Evolutionary conservation across 1,139 yeast genomes (phyloP).

Genomic region (Geotrichum fermentans): DNA sequence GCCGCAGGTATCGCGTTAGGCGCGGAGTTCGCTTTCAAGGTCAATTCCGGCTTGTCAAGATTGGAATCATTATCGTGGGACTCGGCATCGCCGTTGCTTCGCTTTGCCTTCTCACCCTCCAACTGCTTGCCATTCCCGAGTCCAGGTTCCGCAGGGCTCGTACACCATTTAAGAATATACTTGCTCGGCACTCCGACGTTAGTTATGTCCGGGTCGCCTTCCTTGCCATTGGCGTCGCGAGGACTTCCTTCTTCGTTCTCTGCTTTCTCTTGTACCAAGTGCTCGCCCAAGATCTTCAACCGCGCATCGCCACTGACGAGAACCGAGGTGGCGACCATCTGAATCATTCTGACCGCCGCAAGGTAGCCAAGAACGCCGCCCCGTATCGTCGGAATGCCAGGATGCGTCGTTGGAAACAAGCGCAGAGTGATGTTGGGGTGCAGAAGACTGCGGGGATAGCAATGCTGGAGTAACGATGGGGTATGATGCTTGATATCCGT

Average conservation of each 20-base stretch:
- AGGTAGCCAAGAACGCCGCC: constrained; percentile 18
- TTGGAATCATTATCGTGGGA: neutral
- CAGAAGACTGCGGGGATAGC: constrained; percentile 8
- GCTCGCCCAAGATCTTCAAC: constrained; percentile 14
- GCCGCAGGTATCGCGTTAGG: neutral
- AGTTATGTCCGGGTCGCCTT: neutral
- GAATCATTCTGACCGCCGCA: constrained; percentile 16
- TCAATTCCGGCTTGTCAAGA: neutral
- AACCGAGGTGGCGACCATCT: constrained; percentile 17
- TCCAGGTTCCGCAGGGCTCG: constrained; percentile 1
- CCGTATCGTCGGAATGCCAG: constrained; percentile 15
- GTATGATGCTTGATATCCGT: constrained; percentile 10
- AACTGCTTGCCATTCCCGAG: neutral
- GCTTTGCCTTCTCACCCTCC: too few species aligned
- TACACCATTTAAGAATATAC: constrained; percentile 16
- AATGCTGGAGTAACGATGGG: constrained; percentile 14
- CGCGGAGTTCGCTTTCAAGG: neutral
- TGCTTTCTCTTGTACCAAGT: constrained; percentile 10
- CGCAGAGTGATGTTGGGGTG: constrained; percentile 12
- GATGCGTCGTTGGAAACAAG: constrained; percentile 15
- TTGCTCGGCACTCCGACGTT: constrained; percentile 4
- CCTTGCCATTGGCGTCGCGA: neutral
- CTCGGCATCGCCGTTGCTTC: neutral
- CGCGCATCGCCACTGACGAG: constrained; percentile 20
- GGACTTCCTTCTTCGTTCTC: neutral